These are phyloP conservation scores for Exophiala viscosa DNA, from an alignment of 2,329 filamentous ascomycete genomes.

Conservation along the genomic window DNA sequence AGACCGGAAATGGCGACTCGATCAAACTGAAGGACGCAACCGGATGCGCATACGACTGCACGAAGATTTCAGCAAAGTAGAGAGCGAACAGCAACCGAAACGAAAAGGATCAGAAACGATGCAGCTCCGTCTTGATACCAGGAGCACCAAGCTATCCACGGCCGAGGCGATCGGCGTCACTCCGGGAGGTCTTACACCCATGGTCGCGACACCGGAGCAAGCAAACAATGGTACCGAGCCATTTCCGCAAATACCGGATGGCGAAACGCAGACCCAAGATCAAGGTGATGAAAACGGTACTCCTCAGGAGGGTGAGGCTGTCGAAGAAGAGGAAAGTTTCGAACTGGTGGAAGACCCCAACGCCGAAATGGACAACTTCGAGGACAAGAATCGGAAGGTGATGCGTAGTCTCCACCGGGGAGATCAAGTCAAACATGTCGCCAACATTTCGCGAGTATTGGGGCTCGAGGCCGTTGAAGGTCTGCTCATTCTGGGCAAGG, in stretches of 20 bases:
- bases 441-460: conserved; percentile 91
- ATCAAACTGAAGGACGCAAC: conserved; percentile 92
- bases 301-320: conserved; percentile 36
- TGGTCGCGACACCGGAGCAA: conserved; percentile 14
- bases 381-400: conserved; percentile 97
- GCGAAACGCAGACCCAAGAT: conserved; percentile 24
- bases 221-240: conserved; percentile 22
- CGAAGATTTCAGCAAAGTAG: conserved; percentile 56
- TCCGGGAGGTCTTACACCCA: conserved; percentile 29
- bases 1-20: conserved; percentile 78
- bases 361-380: conserved; percentile 77
- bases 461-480: conserved; percentile 92
- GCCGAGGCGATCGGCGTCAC: conserved; percentile 41
- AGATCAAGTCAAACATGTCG: conserved; percentile 88
- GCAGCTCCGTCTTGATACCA: conserved; percentile 45
- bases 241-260: conserved; percentile 31
- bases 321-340: conserved; percentile 77
- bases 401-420: conserved; percentile 89
- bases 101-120: conserved; percentile 59
- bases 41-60: conserved; percentile 87
- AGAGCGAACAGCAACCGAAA: conserved; percentile 71
- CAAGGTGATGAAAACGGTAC: conserved; percentile 24
- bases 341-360: conserved; percentile 93
- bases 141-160: conserved; percentile 37
- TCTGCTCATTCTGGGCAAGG: conserved; percentile 86